Evolutionary conservation across 208 protist species (phyloP).

Genomic region (Crithidia acanthocephali): DNA sequence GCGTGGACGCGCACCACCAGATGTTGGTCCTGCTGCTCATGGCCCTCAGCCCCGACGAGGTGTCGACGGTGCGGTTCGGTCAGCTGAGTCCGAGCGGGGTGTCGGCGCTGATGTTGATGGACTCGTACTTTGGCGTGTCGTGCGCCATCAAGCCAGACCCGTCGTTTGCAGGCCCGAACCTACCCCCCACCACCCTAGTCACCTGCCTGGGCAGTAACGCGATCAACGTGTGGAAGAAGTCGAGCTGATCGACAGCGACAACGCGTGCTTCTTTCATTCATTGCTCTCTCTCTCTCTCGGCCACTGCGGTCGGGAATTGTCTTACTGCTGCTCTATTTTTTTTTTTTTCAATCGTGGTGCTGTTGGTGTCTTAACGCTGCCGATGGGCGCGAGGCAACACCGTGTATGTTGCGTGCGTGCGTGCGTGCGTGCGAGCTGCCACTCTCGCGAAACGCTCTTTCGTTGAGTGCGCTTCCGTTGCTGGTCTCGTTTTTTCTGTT

Average conservation of each 20-base stretch:
- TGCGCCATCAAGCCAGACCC: constrained; percentile 83
- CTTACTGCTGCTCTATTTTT: background rate
- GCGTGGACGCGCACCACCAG: constrained; percentile 91
- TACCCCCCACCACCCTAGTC: constrained; percentile 75
- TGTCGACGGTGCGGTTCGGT: constrained; percentile 92
- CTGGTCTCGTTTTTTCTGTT: too few relatives aligned
- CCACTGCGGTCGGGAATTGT: background rate
- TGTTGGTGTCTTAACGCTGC: background rate
- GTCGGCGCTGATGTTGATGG: constrained; percentile 86
- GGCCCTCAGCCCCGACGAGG: constrained; percentile 90
- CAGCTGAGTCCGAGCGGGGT: constrained; percentile 65
- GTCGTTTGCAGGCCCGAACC: constrained; percentile 48
- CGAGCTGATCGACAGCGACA: constrained; percentile 36
- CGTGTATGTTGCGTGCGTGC: too few relatives aligned
- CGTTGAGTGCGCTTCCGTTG: too few relatives aligned
- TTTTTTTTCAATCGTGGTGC: background rate
- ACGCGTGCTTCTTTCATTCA: background rate
- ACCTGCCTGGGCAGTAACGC: constrained; percentile 89
- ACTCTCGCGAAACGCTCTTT: background rate
- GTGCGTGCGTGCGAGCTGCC: too few relatives aligned
- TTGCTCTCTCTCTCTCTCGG: constrained; percentile 11
- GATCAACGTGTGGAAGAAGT: constrained; percentile 89
- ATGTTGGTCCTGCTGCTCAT: constrained; percentile 92
- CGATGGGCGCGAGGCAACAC: background rate
- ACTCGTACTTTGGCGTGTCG: constrained; percentile 86